Evolutionary conservation across 2,329 filamentous ascomycete species (phyloP).

Genomic region (Monosporascus cannonballus): DNA sequence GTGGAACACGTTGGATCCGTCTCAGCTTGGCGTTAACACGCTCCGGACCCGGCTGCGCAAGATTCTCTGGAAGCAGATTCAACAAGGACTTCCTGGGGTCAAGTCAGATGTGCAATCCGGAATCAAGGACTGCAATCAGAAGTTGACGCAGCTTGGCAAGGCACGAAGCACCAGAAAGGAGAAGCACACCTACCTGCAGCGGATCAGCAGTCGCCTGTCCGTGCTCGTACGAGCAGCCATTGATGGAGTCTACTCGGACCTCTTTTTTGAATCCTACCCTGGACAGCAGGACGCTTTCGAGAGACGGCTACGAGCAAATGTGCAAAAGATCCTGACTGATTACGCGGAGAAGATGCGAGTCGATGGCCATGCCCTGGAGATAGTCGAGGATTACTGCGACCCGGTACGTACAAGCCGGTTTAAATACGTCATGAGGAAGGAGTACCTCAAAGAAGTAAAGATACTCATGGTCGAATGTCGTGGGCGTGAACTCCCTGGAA

Average conservation of each 20-base stretch:
- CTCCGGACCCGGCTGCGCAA: slow-evolving; percentile 34
- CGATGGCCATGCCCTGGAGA: slow-evolving; percentile 18
- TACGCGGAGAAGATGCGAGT: slow-evolving; percentile 17
- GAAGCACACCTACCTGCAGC: slow-evolving; percentile 36
- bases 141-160: slow-evolving; percentile 35
- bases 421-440: slow-evolving; percentile 6
- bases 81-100: slow-evolving; percentile 24
- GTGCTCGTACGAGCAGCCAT: slow-evolving; percentile 32
- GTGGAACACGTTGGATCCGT: slow-evolving; percentile 17
- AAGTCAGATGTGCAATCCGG: slow-evolving; percentile 25
- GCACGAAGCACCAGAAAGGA: slow-evolving; percentile 32
- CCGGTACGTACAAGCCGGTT: slow-evolving; percentile 4
- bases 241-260: slow-evolving; percentile 36
- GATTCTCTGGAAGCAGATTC: slow-evolving; percentile 30
- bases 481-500: slow-evolving; percentile 20
- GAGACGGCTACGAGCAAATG: slow-evolving; percentile 17
- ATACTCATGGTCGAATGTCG: slow-evolving; percentile 17
- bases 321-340: slow-evolving; percentile 14
- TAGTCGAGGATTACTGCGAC: slow-evolving; percentile 14
- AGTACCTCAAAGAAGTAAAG: slow-evolving; percentile 13
- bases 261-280: slow-evolving; percentile 33
- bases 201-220: slow-evolving; percentile 31
- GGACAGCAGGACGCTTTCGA: slow-evolving; percentile 18
- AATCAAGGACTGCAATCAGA: slow-evolving; percentile 22
- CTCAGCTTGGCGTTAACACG: slow-evolving; percentile 29